Conservation (phyloP, 1,284 basidiomycete species). For the Ceratobasidium sp. region DNA sequence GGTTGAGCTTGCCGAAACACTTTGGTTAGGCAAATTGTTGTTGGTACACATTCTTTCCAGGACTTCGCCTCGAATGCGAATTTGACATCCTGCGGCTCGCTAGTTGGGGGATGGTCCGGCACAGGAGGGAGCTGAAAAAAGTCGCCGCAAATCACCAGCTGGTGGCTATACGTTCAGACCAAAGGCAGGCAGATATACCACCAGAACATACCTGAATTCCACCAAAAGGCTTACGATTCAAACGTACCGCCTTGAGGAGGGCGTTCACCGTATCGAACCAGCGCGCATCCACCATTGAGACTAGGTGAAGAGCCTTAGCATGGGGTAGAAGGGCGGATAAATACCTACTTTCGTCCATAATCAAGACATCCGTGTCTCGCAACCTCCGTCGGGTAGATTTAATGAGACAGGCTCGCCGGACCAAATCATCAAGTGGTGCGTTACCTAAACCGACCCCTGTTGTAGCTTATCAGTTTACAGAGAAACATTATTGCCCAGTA, state of each 20-base stretch:
- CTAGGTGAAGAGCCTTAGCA: constrained; percentile 59
- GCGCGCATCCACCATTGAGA: constrained; percentile 97
- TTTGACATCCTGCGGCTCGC: constrained; percentile 45
- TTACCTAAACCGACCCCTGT: constrained; percentile 76
- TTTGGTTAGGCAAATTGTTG: constrained; percentile 69
- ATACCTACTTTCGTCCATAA: constrained; percentile 89
- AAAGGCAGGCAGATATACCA: constrained; percentile 37
- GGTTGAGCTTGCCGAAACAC: constrained; percentile 69
- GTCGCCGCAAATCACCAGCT: constrained; percentile 89
- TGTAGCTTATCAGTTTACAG: neutral
- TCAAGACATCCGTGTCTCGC: constrained; percentile 76
- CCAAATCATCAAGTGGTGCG: constrained; percentile 67
- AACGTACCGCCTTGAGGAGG: constrained; percentile 74
- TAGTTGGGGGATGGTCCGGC: constrained; percentile 60
- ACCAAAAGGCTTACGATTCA: constrained; percentile 81
- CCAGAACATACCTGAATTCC: constrained; percentile 81
- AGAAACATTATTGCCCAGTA: neutral
- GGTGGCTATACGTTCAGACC: constrained; percentile 51
- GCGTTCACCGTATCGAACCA: constrained; percentile 88
- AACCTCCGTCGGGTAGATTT: constrained; percentile 69
- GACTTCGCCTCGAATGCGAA: constrained; percentile 88
- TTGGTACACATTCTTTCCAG: constrained; percentile 75
- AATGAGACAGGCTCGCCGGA: constrained; percentile 83
- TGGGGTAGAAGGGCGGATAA: neutral
- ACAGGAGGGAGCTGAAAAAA: constrained; percentile 97